These are phyloP conservation scores for Cerrena zonata DNA, from an alignment of 1,284 basidiomycete genomes.

Conservation along the genomic window DNA sequence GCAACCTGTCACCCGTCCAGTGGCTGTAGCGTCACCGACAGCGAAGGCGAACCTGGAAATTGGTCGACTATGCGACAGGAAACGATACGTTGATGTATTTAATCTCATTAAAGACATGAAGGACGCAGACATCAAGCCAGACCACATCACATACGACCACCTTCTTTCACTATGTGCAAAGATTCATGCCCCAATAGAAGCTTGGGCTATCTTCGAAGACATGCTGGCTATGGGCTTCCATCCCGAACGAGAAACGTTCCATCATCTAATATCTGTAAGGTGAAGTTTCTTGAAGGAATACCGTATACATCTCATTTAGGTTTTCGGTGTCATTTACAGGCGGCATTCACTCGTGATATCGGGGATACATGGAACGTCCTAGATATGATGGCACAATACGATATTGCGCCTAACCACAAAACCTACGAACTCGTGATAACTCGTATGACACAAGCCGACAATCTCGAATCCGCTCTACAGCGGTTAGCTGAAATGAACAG, in stretches of 20 bases:
- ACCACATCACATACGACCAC: conserved; percentile 48
- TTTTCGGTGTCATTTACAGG: conserved; percentile 13
- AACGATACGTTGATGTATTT: conserved; percentile 4
- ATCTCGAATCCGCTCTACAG: conserved; percentile 61
- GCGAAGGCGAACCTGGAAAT: conserved; percentile 9
- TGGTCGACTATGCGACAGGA: conserved; percentile 1
- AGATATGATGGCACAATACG: conserved; percentile 43
- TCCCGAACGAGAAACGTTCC: conserved; percentile 57
- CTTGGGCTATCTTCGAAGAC: conserved; percentile 69
- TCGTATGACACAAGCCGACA: conserved; percentile 39
- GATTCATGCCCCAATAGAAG: conserved; percentile 40
- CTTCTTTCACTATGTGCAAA: conserved; percentile 45
- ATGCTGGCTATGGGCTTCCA: conserved; percentile 54
- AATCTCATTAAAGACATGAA: conserved; percentile 51
- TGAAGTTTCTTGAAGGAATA: conserved; percentile 6
- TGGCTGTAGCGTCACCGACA: not conserved
- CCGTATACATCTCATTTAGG: not conserved
- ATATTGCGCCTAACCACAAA: conserved; percentile 41
- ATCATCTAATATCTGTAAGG: conserved; percentile 57
- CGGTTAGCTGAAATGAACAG: conserved; percentile 47
- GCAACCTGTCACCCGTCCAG: not conserved
- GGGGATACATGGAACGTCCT: conserved; percentile 27
- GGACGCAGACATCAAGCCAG: conserved; percentile 39
- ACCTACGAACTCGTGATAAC: conserved; percentile 53
- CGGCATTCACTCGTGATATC: conserved; percentile 19